A percentile compares a stretch with the other conserved stretches of the same genome.
phyloP scores from a whole-genome alignment of 371 early-diverging fungal genomes.

The Mortierella sp. region DNA sequence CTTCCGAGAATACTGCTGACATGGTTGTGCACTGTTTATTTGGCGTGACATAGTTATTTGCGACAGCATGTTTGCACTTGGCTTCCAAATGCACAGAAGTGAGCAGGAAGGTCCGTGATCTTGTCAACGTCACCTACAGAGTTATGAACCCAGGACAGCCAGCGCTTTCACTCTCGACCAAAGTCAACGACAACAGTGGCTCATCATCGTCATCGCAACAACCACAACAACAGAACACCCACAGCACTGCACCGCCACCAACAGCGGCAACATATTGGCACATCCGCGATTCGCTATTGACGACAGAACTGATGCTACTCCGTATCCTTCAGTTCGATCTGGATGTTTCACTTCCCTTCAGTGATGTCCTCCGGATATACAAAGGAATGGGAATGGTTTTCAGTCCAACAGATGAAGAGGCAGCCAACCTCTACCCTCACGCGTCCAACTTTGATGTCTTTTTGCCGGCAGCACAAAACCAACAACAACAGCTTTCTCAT shows the following conservation, averaged over 20 bases:
- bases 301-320: constrained; percentile 54
- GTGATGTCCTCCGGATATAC: constrained; percentile 56
- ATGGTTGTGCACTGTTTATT: not conserved
- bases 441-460: constrained; percentile 55
- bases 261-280: constrained; percentile 54
- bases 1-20: not conserved
- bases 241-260: constrained; percentile 45
- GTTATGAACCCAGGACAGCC: constrained; percentile 57
- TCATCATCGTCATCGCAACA: constrained; percentile 16
- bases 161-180: constrained; percentile 50
- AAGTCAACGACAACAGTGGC: constrained; percentile 23
- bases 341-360: constrained; percentile 52
- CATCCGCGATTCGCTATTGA: constrained; percentile 53
- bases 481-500: not conserved
- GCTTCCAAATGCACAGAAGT: constrained; percentile 57
- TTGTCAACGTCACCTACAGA: constrained; percentile 56
- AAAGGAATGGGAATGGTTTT: constrained; percentile 57
- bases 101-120: constrained; percentile 54
- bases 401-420: constrained; percentile 48
- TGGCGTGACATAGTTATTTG: constrained; percentile 33
- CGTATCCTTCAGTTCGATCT: constrained; percentile 55
- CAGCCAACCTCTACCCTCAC: constrained; percentile 43
- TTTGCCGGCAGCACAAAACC: constrained; percentile 30
- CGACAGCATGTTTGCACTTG: constrained; percentile 54
- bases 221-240: not conserved